Base-by-base conservation (phyloP, 192 early-diverging fungal species). In the Coemansia sp. region DNA sequence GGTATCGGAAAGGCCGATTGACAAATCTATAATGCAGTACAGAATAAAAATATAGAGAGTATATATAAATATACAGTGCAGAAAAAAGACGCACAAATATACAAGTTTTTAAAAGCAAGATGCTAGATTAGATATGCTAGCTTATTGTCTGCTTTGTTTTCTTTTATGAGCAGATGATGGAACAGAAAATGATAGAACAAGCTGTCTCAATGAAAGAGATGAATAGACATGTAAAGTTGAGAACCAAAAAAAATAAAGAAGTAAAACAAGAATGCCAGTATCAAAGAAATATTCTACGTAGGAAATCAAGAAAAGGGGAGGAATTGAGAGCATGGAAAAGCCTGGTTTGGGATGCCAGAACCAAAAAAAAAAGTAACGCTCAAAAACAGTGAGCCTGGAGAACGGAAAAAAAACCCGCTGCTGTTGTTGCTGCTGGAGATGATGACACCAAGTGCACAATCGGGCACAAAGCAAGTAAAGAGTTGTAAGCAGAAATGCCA, bases 401-500 rank as follows among this genome's bases (percentile, higher is more conserved):
- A 45, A 45, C 42, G 42, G 42, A 14, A 14, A 14, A 45, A 45
- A 45, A 45, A 11, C n/a, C n/a, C n/a, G n/a, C n/a, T n/a, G n/a
- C n/a, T n/a, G n/a, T n/a, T n/a, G n/a, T n/a, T n/a, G 5, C 52
- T 55, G 52, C 10, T 55, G 22, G 52, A 31, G 52, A 30, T 31
- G 50, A n/a, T 52, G 52, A 55, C 52, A 16, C 52, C 52, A 55
- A 25, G 7, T 30, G n/a, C 52, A 55, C 52, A 55, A 55, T 55
- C 25, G 10, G 52, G n/a, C 52, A 55, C 30, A 31, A 55, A 55
- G 17, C 52, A 28, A 55, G 52, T 55, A 55, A 45, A 45, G 12
- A 28, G 31, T 22, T 20, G 20, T 55, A 55, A 31, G 52, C 56
- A 36, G 56, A 58, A 58, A 58, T 58, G 56, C 56, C 56, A 58